Percentiles rank a stretch among this genome's conserved stretches.
These are phyloP conservation scores for Schoenoplectus triqueter DNA, from an alignment of 202 grass and related monocot genomes.

Conservation along the genomic window DNA sequence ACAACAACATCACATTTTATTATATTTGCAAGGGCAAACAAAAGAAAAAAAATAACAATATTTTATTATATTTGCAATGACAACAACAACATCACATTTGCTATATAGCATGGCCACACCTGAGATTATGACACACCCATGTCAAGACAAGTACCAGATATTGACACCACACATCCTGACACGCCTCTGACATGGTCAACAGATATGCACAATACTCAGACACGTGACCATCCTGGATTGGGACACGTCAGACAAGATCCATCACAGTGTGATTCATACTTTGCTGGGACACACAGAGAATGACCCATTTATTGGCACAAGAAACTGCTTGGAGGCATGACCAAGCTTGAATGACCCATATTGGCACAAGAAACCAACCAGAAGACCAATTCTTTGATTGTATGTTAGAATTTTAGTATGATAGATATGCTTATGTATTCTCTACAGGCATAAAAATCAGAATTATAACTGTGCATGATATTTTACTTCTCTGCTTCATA, in stretches of 20 bases:
- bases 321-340: neutral
- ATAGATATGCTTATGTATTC: neutral
- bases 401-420: neutral
- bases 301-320: neutral
- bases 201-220: too few species aligned
- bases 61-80: conserved; percentile 3
- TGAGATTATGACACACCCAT: neutral
- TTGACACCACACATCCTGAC: neutral
- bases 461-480: neutral
- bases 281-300: neutral
- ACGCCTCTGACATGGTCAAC: too few species aligned
- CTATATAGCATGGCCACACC: neutral
- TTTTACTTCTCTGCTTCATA: neutral
- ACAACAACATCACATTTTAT: too few species aligned
- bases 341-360: neutral
- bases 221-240: neutral
- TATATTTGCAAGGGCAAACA: neutral
- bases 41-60: neutral
- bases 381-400: neutral
- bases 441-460: neutral
- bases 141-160: neutral
- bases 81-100: neutral
- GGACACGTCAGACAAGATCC: neutral
- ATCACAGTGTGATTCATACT: neutral
- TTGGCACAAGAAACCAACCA: neutral